Evolutionary conservation across 2,329 filamentous ascomycete genomes (phyloP).

Genomic region (Penicillium sclerotiorum): DNA sequence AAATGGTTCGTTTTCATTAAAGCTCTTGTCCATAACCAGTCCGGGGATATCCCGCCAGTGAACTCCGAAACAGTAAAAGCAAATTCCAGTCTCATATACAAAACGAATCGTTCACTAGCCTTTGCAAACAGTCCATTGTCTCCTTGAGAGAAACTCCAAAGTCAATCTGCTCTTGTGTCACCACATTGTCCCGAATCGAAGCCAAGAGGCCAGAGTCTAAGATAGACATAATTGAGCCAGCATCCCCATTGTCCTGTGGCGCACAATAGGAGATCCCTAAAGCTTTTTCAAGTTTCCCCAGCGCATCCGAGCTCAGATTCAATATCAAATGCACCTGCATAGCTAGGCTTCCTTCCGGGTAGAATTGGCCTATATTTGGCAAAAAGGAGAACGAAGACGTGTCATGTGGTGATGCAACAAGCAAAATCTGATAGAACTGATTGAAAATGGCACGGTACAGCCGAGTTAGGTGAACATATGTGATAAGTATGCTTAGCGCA

Average conservation of each 20-base stretch:
- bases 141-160: conserved; percentile 16
- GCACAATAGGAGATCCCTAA: conserved; percentile 5
- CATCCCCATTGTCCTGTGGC: not conserved
- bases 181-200: conserved; percentile 15
- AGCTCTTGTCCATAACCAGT: too few species aligned
- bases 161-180: conserved; percentile 12
- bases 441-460: conserved; percentile 20
- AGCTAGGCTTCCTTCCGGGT: conserved; percentile 12
- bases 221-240: not conserved
- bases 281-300: conserved; percentile 14
- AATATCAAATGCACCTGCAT: conserved; percentile 14
- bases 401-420: conserved; percentile 17
- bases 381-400: conserved; percentile 13
- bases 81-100: conserved; percentile 1
- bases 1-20: not conserved
- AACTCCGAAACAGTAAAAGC: not conserved
- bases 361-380: conserved; percentile 12
- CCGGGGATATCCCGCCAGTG: too few species aligned
- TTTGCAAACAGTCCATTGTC: conserved; percentile 16
- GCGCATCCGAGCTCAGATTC: conserved; percentile 15
- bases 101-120: conserved; percentile 11
- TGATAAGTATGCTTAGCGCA: conserved; percentile 16
- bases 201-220: conserved; percentile 2
- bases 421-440: conserved; percentile 20
- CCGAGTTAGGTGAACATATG: conserved; percentile 18